phyloP scores from a whole-genome alignment of 139 green algal species.

The Mesostigma viride region DNA sequence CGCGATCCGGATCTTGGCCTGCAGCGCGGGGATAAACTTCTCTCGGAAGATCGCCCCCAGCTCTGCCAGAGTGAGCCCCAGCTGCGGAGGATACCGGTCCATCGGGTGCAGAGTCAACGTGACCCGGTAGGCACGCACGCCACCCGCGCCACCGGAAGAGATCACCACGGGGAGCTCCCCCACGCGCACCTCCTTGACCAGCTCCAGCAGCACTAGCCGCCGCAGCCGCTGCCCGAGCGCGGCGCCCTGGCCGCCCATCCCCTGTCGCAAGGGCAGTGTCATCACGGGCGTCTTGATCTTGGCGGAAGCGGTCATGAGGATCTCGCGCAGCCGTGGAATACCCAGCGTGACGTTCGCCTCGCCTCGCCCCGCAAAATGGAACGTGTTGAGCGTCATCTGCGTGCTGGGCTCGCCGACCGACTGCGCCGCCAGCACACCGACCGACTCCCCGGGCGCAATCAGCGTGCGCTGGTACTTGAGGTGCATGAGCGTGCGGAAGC shows the following conservation, averaged over 20 bases:
- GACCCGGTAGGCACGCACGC: slow-evolving; percentile 6
- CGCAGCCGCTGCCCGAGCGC: slow-evolving; percentile 13
- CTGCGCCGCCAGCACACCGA: slow-evolving; percentile 90
- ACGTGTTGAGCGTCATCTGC: slow-evolving; percentile 85
- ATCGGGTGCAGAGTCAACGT: neutral
- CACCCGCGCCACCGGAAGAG: neutral
- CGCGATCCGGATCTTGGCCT: slow-evolving; percentile 33
- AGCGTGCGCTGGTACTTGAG: slow-evolving; percentile 69
- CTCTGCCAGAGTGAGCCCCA: slow-evolving; percentile 53
- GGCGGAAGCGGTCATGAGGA: slow-evolving; percentile 86
- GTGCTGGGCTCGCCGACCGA: slow-evolving; percentile 82
- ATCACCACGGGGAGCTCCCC: slow-evolving; percentile 8
- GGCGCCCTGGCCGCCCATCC: slow-evolving; percentile 22
- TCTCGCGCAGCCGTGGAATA: slow-evolving; percentile 88
- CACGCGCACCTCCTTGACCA: slow-evolving; percentile 48
- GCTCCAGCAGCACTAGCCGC: slow-evolving; percentile 66
- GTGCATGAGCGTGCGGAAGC: slow-evolving; percentile 56
- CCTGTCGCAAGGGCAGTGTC: slow-evolving; percentile 61
- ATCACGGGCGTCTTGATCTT: slow-evolving; percentile 86
- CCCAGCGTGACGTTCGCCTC: slow-evolving; percentile 96
- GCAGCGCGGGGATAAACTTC: slow-evolving; percentile 53
- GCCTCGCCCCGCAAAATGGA: slow-evolving; percentile 75
- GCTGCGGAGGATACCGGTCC: slow-evolving; percentile 50
- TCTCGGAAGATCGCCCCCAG: slow-evolving; percentile 44
- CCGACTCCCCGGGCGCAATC: slow-evolving; percentile 67